Base-by-base conservation (phyloP, 2,329 filamentous ascomycete species). In the Alternaria sp. region DNA sequence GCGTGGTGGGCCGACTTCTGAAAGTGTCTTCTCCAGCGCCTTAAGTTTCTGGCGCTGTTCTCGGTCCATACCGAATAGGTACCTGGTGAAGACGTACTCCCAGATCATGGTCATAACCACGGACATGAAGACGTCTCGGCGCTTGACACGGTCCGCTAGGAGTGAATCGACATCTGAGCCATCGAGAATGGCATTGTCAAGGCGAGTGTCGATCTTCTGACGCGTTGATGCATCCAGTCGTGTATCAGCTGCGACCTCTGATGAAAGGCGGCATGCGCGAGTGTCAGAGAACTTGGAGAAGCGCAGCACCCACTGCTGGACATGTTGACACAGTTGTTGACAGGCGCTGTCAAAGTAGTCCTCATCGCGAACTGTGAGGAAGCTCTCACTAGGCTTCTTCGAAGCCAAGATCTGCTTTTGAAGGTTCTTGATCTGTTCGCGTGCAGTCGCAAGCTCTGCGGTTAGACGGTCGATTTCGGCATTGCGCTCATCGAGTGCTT, bases 71-170 rank as follows among this genome's bases (percentile, higher is more conserved):
- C 96, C 96, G 79, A 99, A 99, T 25, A 99, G 89, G 80, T 99
- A 99, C 68, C 96, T 90, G 9, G 95, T 97, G 78, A 99, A 99
- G 77, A 99, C 90, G 76, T 96, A 97, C 81, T 99, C 96, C 94
- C 94, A 99, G 55, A 99, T 90, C 93, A 99, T 97, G 65, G 92
- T 96, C 94, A 98, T 98, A 59, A 95, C 93, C 80, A 99, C 93
- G 40, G 93, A 96, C 93, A 98, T 97, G 86, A 99, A 97, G 62
- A 98, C 90, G 79, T 98, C 95, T 64, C 95, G 90, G 65, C 96
- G 90, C 74, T 88, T 90, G 58, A 97, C 91, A 43, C 96, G 92
- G 79, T 99, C 95, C 69, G 88, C 87, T 52, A 99, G 89, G 75
- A 97, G 96, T 61, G 86, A 84, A 80, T 98, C 93, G 67, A 97